Base-by-base conservation (phyloP, 2,329 filamentous ascomycete genomes). In the Talaromyces sp. region DNA sequence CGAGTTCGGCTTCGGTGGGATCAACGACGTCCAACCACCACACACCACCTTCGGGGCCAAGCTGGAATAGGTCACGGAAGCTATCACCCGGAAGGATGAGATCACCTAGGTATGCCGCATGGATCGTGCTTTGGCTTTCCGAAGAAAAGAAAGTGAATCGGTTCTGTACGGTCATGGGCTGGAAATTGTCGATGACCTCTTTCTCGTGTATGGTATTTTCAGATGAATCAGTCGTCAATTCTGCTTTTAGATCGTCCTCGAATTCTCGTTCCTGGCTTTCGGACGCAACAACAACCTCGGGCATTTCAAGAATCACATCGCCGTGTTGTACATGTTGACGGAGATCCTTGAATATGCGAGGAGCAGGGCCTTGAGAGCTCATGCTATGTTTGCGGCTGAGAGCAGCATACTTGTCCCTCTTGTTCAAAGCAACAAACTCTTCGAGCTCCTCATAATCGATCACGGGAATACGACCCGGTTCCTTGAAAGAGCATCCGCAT, bases 1-100 rank as follows among this genome's bases (percentile, higher is more conserved):
- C 88, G 22, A 97, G 88, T 76, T 98, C 95, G 66, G 94, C 93
- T 73, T 93, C 91, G 0, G 90, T 93, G 1, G 94, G 92, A 70
- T 91, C 92, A 75, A 94, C 90, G 75, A 97, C 90, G 73, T 99
- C 96, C 60, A 99, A 84, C 95, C 95, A 99, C 93, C 94, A 99
- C n/a, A 97, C 93, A 72, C 94, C 94, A 71, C 93, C 84, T 39
- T 87, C 84, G 1, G 84, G 83, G 39, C 85, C 86, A 41, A 88
- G 82, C 70, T 88, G 87, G 75, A 99, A 99, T 11, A 99, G 86
- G 64, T 93, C 92, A 37, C 92, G 89, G 71, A 98, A 90, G 65
- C 90, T 90, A 76, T 97, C 95, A 9, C 93, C 94, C 2, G 93
- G 93, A 65, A 97, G 87, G 4, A 97, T 86, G 9, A 97, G 85